A percentile compares a stretch with the other conserved stretches of the same genome.
Conservation (phyloP, 2,329 filamentous ascomycete genomes). For the Clarireedia hainanense region DNA sequence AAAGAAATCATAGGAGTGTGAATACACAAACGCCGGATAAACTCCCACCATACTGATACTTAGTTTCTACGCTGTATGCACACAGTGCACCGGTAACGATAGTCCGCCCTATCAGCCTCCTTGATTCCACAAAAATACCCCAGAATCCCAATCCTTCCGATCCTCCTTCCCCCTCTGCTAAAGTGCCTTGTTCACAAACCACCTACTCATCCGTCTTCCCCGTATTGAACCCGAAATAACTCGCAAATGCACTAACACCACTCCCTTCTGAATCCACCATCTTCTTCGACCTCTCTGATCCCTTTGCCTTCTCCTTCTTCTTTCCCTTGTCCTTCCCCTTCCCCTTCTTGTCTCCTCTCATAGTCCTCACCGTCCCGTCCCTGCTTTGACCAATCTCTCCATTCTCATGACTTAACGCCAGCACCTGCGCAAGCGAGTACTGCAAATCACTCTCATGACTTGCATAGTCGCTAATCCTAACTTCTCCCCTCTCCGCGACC, state of each 20-base stretch:
- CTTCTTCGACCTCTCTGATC: background rate
- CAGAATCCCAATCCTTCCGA: background rate
- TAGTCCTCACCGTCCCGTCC: background rate
- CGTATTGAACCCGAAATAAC: conserved; percentile 1
- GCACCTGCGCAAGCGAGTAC: background rate
- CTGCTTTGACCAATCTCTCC: background rate
- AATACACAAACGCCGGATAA: no score
- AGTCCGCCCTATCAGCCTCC: background rate
- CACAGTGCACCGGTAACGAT: no score
- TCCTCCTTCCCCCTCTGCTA: no score
- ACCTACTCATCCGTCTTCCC: background rate
- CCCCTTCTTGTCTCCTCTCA: background rate
- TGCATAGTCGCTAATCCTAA: background rate
- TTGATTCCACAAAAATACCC: background rate
- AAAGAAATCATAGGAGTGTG: no score
- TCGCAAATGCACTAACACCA: conserved; percentile 3
- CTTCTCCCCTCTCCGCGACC: background rate
- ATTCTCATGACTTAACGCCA: background rate
- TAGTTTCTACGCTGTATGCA: no score
- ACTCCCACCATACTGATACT: no score
- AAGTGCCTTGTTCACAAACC: no score
- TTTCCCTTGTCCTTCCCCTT: background rate
- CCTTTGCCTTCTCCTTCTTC: background rate
- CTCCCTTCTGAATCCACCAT: background rate
- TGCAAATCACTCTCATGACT: background rate